These are phyloP conservation scores for Lophiotrema nucula DNA, from an alignment of 495 filamentous ascomycete genomes.

Conservation along the genomic window DNA sequence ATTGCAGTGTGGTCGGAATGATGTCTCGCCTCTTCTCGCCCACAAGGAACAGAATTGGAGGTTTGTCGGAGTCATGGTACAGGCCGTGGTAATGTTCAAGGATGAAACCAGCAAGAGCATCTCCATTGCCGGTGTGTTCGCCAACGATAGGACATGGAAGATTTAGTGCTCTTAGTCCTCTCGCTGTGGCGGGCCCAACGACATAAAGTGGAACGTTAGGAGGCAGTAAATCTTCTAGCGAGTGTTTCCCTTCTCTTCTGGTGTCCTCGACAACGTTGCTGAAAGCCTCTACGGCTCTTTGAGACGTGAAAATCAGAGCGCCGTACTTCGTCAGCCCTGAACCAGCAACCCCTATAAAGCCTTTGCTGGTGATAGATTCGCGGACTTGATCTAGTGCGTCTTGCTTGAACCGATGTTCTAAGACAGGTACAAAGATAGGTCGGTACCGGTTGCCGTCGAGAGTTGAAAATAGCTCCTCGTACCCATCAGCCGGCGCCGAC, in stretches of 20 bases:
- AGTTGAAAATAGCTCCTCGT: constrained; percentile 69
- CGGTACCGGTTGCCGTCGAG: constrained; percentile 48
- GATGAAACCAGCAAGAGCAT: constrained; percentile 72
- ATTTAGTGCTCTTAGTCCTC: constrained; percentile 62
- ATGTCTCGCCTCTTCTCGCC: constrained; percentile 84
- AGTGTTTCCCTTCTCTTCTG: constrained; percentile 25
- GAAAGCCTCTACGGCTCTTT: constrained; percentile 89
- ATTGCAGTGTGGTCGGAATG: constrained; percentile 76
- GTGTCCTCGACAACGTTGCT: constrained; percentile 55
- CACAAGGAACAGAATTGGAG: constrained; percentile 77
- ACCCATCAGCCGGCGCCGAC: constrained; percentile 74
- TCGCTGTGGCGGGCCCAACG: constrained; percentile 87
- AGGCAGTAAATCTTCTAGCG: constrained; percentile 41
- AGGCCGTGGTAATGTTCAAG: constrained; percentile 63
- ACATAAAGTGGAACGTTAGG: constrained; percentile 68
- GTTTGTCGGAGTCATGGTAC: constrained; percentile 43
- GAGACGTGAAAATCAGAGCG: constrained; percentile 89
- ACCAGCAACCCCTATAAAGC: constrained; percentile 17
- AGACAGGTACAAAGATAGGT: constrained; percentile 78
- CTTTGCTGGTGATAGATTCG: constrained; percentile 40
- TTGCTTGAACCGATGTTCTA: constrained; percentile 65
- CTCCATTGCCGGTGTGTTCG: constrained; percentile 76
- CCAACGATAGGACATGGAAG: constrained; percentile 50
- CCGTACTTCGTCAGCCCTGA: constrained; percentile 57
- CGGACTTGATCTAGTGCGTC: constrained; percentile 50